Base-by-base conservation (phyloP, 441 rosid genomes). In the Metrosideros polymorpha region DNA sequence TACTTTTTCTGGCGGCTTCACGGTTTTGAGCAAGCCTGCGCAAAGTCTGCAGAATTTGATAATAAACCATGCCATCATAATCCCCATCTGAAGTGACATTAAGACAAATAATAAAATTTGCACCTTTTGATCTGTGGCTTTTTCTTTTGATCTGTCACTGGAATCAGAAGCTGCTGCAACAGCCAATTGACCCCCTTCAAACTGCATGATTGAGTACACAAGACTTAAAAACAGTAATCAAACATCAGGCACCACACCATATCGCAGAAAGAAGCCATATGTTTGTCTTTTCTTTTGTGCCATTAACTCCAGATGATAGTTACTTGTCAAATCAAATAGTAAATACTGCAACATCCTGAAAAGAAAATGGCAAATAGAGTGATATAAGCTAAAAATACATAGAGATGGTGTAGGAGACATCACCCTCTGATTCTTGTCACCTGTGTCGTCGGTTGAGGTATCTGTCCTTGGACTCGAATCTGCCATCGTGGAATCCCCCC, bases 21-120 rank as follows among this genome's bases (percentile, higher is more conserved):
- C 98, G 98, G 88, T 95, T 95, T 90, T 95, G 98, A 87, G 97
- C 97, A 89, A 95, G 98, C 90, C 97, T 92, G 56, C 97, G 92
- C 56, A 93, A 87, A 4, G 94, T 94, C 95, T 94, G 92, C 56
- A 83, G 75, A 87, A 86, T 47, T 75, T 75, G 49, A 75, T 24
- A 29, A 17, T 12, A 75, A 66, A 75, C 49, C 66, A 83, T 32
- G 63, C 43, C 35, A 83, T 52, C 47, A 83, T 35, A 83, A 83
- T 39, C 57, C 55, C 47, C 29, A 30, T 17, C 57, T 49, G 51
- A 43, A 27, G 18, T n/a, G 45, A 61, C 52, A 35, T 79, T 17
- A 83, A 75, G 49, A 75, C 29, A 12, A 27, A 39, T 12, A 24
- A 77, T 29, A 45, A 56, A 82, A 76, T 52, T 56, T 35, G 57